A percentile compares a stretch with the other conserved stretches of the same genome.
phyloP scores from a whole-genome alignment of 768 basidiomycete species.

The Leccinellum rugosiceps region DNA sequence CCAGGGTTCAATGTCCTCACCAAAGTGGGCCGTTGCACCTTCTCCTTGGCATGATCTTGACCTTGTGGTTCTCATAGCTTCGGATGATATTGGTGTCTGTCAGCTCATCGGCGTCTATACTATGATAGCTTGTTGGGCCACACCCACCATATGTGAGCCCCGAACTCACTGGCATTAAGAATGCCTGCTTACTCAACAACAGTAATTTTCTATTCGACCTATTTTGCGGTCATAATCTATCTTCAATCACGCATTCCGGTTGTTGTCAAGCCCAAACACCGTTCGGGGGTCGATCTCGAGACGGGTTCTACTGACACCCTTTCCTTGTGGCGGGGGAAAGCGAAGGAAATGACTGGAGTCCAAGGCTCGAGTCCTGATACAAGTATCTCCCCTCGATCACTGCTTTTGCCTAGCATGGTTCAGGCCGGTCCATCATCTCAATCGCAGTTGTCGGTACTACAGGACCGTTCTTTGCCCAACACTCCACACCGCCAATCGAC shows the following conservation, averaged over 20 bases:
- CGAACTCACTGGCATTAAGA: not conserved
- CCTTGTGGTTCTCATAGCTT: conserved; percentile 25
- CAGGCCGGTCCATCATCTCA: conserved; percentile 5
- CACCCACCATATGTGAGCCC: conserved; percentile 48
- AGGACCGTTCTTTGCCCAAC: not conserved
- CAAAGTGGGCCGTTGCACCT: conserved; percentile 33
- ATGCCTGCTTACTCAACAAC: conserved; percentile 2
- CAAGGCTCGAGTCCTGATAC: not conserved
- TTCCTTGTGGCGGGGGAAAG: conserved; percentile 2
- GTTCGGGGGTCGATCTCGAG: conserved; percentile 19
- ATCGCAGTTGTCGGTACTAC: not conserved
- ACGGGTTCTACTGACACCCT: conserved; percentile 7
- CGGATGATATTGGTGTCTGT: conserved; percentile 44
- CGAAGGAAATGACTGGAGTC: not conserved
- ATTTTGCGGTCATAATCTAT: conserved; percentile 38
- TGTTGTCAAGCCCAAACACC: conserved; percentile 9
- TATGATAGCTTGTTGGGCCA: conserved; percentile 50
- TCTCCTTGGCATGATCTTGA: not conserved
- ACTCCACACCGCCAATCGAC: conserved; percentile 12
- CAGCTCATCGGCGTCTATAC: conserved; percentile 47
- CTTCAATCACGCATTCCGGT: conserved; percentile 31
- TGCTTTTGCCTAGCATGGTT: conserved; percentile 9
- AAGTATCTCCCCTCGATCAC: not conserved
- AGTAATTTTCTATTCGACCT: conserved; percentile 46
- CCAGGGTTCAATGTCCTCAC: conserved; percentile 42